Base-by-base conservation (phyloP, 768 basidiomycete species). In the Rhizopogon sp. region DNA sequence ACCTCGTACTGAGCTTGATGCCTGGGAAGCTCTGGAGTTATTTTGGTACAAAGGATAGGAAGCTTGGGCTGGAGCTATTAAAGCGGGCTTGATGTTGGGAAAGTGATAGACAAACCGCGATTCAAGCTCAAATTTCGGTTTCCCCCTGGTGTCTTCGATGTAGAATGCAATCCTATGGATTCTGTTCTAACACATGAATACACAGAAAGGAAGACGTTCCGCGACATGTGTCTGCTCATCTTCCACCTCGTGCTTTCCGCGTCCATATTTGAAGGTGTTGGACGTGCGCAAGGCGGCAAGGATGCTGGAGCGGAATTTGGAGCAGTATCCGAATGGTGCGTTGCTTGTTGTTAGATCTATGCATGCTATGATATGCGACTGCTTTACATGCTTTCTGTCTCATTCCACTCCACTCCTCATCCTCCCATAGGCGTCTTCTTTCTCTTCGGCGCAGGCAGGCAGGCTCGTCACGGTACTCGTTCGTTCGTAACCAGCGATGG, bases 1-100 rank as follows among this genome's bases (percentile, higher is more conserved):
- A 90, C 62, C 79, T 98, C 62, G 83, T 93, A 60, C 75, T 98
- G 6, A 85, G 82, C 37, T 71, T 98, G 44, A 84, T 99, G 68
- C 97, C 97, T 0, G 79, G 84, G 3, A 85, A 85, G 58, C 79
- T 98, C 84, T 93, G 37, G 90, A 95, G 65, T 71, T 97, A 22
- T 92, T 98, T 62, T 93, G 95, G 9, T 95, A 93, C 70, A 85
- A 85, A 44, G 94, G 93, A 98, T 62, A 79, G 94, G 3, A 78
- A 77, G 43, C 71, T 79, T 9, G 96, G 83, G 0, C 70, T 91
- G 43, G 76, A 78, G 31, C 58, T 80, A 49, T 64, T 91, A 50
- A 74, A 79, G 66, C 76, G 75, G 46, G 83, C 83, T 0, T 90
- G 90, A 1, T 88, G 89, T 5, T 91, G 90, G 90, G 64, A 67